phyloP scores from a whole-genome alignment of 2,329 filamentous ascomycete species.

The Dothideomycetes sp. region DNA sequence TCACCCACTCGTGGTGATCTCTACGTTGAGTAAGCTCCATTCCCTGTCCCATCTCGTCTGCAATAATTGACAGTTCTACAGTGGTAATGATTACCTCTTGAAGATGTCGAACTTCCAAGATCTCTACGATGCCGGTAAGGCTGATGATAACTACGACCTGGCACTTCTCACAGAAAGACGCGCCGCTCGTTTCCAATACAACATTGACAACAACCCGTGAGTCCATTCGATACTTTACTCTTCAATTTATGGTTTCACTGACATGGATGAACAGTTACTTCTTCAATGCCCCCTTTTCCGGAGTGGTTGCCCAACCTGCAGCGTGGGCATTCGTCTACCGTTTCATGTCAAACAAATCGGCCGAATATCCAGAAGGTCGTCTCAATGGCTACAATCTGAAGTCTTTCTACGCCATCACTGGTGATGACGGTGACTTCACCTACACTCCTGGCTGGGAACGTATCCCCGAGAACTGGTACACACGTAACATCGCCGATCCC shows the following conservation, averaged over 20 bases:
- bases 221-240: neutral
- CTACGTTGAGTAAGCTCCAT: slow-evolving; percentile 20
- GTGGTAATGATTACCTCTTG: slow-evolving; percentile 22
- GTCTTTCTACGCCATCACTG: slow-evolving; percentile 31
- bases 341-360: slow-evolving; percentile 33
- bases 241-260: neutral
- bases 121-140: slow-evolving; percentile 20
- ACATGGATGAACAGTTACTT: slow-evolving; percentile 21
- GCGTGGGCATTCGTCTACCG: slow-evolving; percentile 28
- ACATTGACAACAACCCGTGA: slow-evolving; percentile 23
- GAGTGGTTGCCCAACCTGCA: slow-evolving; percentile 20
- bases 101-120: slow-evolving; percentile 21
- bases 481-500: slow-evolving; percentile 22
- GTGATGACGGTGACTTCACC: slow-evolving; percentile 24
- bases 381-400: slow-evolving; percentile 31
- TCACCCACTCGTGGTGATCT: slow-evolving; percentile 26
- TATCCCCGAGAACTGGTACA: slow-evolving; percentile 35
- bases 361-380: slow-evolving; percentile 29
- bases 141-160: slow-evolving; percentile 25
- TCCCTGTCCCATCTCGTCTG: too few species aligned
- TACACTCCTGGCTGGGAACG: slow-evolving; percentile 30
- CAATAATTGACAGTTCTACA: neutral
- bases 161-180: slow-evolving; percentile 23
- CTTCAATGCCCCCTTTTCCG: slow-evolving; percentile 24
- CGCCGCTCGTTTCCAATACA: slow-evolving; percentile 22